These are phyloP conservation scores for Angomonas deanei DNA, from an alignment of 208 protist genomes.

Conservation along the genomic window DNA sequence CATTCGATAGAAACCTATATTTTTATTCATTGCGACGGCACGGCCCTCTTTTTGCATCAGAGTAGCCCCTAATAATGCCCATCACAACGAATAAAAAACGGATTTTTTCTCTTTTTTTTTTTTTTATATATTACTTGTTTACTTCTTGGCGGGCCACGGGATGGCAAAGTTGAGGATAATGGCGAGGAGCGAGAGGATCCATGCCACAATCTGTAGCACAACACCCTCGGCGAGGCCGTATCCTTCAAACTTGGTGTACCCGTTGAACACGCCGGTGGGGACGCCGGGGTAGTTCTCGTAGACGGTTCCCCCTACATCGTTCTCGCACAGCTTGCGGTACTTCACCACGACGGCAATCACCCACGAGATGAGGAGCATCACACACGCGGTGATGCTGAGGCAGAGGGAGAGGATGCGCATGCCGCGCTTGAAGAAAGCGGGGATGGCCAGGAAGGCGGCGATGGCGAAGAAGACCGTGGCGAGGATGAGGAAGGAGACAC, in stretches of 20 bases:
- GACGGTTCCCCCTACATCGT: neutral
- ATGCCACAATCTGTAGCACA: constrained; percentile 35
- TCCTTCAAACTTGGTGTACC: constrained; percentile 29
- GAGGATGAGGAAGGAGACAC: constrained; percentile 52
- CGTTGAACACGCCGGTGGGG: constrained; percentile 37
- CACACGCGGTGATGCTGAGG: constrained; percentile 21
- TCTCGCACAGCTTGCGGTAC: constrained; percentile 26
- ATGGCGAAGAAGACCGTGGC: constrained; percentile 27
- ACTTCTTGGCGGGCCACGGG: constrained; percentile 21
- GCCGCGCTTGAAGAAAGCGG: constrained; percentile 23
- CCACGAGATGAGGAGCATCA: constrained; percentile 46
- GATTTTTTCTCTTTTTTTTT: constrained; percentile 1
- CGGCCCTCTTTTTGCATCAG: too few species aligned
- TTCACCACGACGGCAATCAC: constrained; percentile 35
- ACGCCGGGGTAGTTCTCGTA: constrained; percentile 40
- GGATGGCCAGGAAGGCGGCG: constrained; percentile 26
- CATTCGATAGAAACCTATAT: neutral
- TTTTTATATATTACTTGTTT: constrained; percentile 2
- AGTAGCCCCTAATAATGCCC: too few species aligned
- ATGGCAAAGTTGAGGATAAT: constrained; percentile 39
- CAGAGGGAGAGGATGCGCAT: constrained; percentile 35
- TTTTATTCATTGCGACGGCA: neutral
- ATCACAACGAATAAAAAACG: neutral
- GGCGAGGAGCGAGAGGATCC: constrained; percentile 23
- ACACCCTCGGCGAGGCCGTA: constrained; percentile 55